phyloP scores from a whole-genome alignment of 305 asterid genomes.

The Solanum chacoense region DNA sequence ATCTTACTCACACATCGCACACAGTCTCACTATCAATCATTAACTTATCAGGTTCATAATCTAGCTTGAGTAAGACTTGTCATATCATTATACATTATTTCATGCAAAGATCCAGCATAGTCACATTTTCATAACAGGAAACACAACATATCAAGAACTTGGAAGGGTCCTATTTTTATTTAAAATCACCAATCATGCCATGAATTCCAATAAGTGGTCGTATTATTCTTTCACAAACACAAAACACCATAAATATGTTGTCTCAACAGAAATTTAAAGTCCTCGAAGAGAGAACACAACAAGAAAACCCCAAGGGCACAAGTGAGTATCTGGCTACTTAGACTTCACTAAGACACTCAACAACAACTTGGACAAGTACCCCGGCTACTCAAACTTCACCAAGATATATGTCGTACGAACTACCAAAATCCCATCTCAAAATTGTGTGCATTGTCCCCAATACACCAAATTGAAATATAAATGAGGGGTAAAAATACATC shows the following conservation, averaged over 20 bases:
- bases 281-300: not conserved
- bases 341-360: not conserved
- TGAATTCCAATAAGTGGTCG: too few species aligned
- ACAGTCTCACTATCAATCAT: not conserved
- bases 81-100: not conserved
- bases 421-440: not conserved
- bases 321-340: not conserved
- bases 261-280: not conserved
- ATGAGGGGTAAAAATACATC: not conserved
- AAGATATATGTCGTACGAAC: not conserved
- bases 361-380: not conserved
- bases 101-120: not conserved
- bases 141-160: not conserved
- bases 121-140: not conserved
- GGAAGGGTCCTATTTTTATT: not conserved
- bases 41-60: not conserved
- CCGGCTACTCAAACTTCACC: not conserved
- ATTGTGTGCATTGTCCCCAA: not conserved
- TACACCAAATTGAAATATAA: not conserved
- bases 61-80: not conserved
- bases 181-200: not conserved
- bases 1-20: not conserved
- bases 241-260: not conserved
- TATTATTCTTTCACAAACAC: not conserved
- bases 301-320: not conserved